phyloP scores from a whole-genome alignment of 768 basidiomycete species.

The Mycena vitilis region DNA sequence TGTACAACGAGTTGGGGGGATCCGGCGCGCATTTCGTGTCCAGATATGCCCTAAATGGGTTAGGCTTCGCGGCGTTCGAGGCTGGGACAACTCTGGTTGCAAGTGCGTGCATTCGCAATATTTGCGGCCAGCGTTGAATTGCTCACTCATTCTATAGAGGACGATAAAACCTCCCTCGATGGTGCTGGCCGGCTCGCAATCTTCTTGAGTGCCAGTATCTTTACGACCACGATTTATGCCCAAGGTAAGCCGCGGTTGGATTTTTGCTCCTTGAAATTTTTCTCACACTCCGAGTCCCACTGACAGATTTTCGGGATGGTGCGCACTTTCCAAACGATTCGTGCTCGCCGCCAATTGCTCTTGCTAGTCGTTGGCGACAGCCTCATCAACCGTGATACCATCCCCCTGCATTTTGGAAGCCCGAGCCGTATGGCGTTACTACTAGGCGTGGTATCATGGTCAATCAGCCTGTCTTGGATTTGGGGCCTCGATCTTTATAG shows the following conservation, averaged over 20 bases:
- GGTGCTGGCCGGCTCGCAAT: slow-evolving; percentile 44
- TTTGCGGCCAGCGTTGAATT: not conserved
- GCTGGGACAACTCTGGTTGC: slow-evolving; percentile 34
- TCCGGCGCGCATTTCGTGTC: slow-evolving; percentile 23
- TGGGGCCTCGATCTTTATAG: slow-evolving; percentile 48
- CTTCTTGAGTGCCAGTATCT: slow-evolving; percentile 48
- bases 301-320: slow-evolving; percentile 32
- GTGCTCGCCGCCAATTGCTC: slow-evolving; percentile 42
- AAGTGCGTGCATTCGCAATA: slow-evolving; percentile 21
- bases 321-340: slow-evolving; percentile 31
- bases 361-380: slow-evolving; percentile 47
- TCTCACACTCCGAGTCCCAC: not conserved
- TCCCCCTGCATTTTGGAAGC: slow-evolving; percentile 55
- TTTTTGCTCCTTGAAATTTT: too few relatives aligned
- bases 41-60: slow-evolving; percentile 31
- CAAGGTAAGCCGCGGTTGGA: slow-evolving; percentile 37
- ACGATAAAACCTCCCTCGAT: slow-evolving; percentile 39
- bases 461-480: slow-evolving; percentile 42
- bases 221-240: slow-evolving; percentile 56
- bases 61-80: slow-evolving; percentile 36
- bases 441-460: slow-evolving; percentile 49
- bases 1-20: slow-evolving; percentile 34
- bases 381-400: slow-evolving; percentile 49
- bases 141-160: slow-evolving; percentile 24
- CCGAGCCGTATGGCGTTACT: slow-evolving; percentile 40